These are phyloP conservation scores for Agaricus subrufescens DNA, from an alignment of 768 basidiomycete species.

Conservation along the genomic window DNA sequence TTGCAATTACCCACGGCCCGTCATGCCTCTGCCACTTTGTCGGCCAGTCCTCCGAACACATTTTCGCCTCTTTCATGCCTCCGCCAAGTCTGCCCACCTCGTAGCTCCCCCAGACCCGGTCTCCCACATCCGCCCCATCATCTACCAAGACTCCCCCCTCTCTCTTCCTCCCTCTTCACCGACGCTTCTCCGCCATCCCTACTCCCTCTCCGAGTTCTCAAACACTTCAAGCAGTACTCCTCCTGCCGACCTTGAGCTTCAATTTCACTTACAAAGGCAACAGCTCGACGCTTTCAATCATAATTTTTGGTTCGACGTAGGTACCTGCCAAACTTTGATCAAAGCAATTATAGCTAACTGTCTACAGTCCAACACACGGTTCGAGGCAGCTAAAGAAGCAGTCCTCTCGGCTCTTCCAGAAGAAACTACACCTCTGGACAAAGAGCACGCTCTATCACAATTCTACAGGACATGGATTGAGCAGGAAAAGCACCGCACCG, in stretches of 20 bases:
- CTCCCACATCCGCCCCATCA: slow-evolving; percentile 74
- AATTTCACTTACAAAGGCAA: slow-evolving; percentile 66
- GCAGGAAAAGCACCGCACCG: slow-evolving; percentile 57
- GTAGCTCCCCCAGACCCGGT: slow-evolving; percentile 75
- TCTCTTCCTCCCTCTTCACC: slow-evolving; percentile 24
- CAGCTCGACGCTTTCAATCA: slow-evolving; percentile 74
- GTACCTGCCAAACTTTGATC: slow-evolving; percentile 22
- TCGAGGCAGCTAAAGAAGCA: slow-evolving; percentile 62
- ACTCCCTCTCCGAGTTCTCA: slow-evolving; percentile 73
- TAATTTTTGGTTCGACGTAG: slow-evolving; percentile 75
- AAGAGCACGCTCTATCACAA: slow-evolving; percentile 64
- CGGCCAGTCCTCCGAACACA: not conserved
- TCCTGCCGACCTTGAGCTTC: slow-evolving; percentile 49
- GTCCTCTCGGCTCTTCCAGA: slow-evolving; percentile 53
- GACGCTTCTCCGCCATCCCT: slow-evolving; percentile 53
- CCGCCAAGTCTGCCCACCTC: slow-evolving; percentile 24
- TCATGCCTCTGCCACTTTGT: slow-evolving; percentile 5
- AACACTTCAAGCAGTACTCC: slow-evolving; percentile 23
- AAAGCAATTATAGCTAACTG: not conserved
- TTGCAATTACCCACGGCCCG: not conserved
- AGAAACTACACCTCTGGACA: slow-evolving; percentile 44
- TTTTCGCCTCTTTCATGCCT: slow-evolving; percentile 38
- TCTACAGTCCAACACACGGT: slow-evolving; percentile 72
- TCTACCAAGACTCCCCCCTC: slow-evolving; percentile 57
- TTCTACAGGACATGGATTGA: slow-evolving; percentile 75